Percentiles rank a stretch among this genome's conserved stretches.
Evolutionary conservation across 1,139 yeast genomes (phyloP).

Genomic region (Saccharomyces pastorianus): DNA sequence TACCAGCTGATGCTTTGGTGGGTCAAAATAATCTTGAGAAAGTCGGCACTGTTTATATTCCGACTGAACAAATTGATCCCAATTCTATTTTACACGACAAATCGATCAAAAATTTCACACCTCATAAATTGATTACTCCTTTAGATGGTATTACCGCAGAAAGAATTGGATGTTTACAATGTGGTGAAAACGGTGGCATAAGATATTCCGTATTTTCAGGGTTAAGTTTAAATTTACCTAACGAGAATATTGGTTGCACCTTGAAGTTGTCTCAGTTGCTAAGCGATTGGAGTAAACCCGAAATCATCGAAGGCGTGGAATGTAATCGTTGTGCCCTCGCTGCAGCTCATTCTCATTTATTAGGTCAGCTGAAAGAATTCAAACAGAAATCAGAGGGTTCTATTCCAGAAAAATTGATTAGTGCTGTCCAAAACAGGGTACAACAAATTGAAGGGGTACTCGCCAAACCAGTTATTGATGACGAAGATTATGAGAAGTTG

Average conservation of each 20-base stretch:
- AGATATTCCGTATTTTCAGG: conserved; percentile 78
- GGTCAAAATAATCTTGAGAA: conserved; percentile 49
- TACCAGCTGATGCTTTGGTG: conserved; percentile 31
- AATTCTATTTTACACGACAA: conserved; percentile 34
- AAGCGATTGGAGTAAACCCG: conserved; percentile 69
- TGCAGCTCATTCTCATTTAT: conserved; percentile 49
- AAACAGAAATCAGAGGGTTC: conserved; percentile 23
- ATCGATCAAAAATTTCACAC: conserved; percentile 37
- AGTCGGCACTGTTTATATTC: conserved; percentile 58
- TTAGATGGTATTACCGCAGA: conserved; percentile 84
- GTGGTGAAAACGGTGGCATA: conserved; percentile 92
- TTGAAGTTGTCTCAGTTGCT: conserved; percentile 51
- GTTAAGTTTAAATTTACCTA: conserved; percentile 60
- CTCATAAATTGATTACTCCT: conserved; percentile 65
- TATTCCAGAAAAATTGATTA: conserved; percentile 35
- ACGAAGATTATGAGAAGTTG: conserved; percentile 64
- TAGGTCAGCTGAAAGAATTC: conserved; percentile 35
- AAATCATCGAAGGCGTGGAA: conserved; percentile 83
- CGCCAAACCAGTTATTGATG: conserved; percentile 60
- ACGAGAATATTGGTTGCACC: conserved; percentile 36
- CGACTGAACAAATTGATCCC: conserved; percentile 68
- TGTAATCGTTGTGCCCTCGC: conserved; percentile 82
- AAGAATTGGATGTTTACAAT: conserved; percentile 76
- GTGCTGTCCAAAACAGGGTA: conserved; percentile 45
- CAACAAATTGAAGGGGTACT: conserved; percentile 52